Conservation (phyloP, 2,329 filamentous ascomycete species). For the Hypoxylon sp. region DNA sequence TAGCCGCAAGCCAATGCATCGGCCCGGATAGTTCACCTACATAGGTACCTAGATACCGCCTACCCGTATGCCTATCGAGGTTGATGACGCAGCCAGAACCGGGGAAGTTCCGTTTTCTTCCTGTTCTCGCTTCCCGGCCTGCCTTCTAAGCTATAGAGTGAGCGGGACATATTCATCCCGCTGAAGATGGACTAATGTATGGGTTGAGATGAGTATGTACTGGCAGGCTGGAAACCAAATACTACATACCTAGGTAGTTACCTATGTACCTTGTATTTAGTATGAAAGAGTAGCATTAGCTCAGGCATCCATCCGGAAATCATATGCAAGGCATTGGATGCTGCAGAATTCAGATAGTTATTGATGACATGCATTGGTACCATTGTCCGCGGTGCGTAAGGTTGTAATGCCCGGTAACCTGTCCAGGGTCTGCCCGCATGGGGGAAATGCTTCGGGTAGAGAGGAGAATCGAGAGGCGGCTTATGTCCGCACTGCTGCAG, state of each 20-base stretch:
- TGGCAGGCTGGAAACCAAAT: background rate
- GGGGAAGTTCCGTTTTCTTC: constrained; percentile 11
- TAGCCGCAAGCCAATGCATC: constrained; percentile 25
- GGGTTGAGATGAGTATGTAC: background rate
- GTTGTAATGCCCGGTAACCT: constrained; percentile 17
- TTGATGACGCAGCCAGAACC: background rate
- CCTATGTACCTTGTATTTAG: background rate
- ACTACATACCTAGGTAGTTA: background rate
- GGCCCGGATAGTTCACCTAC: constrained; percentile 11
- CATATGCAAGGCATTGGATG: constrained; percentile 28
- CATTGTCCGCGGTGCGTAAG: constrained; percentile 2
- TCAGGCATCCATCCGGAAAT: constrained; percentile 21
- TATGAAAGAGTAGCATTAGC: background rate
- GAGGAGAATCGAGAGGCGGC: constrained; percentile 11
- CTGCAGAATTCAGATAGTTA: constrained; percentile 21
- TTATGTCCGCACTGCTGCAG: constrained; percentile 15
- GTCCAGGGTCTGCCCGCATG: constrained; percentile 11
- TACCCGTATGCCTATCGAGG: background rate
- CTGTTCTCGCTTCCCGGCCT: background rate
- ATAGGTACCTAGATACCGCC: background rate
- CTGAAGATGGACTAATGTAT: background rate
- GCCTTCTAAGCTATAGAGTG: background rate
- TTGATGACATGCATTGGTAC: constrained; percentile 13
- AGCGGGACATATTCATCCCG: background rate
- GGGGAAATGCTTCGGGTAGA: constrained; percentile 6